Conservation (phyloP, 805 yeast genomes). For the Suhomyces faveliae region DNA sequence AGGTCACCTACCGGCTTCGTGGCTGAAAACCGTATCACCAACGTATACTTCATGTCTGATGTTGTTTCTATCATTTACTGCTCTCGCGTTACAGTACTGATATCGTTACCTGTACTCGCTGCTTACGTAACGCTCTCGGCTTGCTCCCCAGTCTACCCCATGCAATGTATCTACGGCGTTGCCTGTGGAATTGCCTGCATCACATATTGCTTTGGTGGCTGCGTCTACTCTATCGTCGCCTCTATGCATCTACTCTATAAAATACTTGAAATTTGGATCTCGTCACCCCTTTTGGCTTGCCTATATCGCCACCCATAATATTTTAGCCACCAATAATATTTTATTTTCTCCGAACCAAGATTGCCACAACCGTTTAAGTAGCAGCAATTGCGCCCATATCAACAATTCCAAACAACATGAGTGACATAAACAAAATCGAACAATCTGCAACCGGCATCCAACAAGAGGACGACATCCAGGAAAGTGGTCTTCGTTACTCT, state of each 20-base stretch:
- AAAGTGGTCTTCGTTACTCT: conserved; percentile 59
- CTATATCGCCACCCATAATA: neutral
- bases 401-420: conserved; percentile 1
- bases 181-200: too few species aligned
- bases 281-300: neutral
- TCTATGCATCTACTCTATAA: neutral
- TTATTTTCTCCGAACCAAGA: neutral
- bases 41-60: conserved; percentile 6
- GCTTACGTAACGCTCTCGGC: neutral
- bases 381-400: neutral
- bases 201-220: too few species aligned
- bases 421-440: conserved; percentile 5
- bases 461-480: conserved; percentile 15
- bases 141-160: neutral
- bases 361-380: neutral
- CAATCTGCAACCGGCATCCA: conserved; percentile 14
- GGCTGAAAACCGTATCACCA: conserved; percentile 29
- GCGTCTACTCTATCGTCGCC: neutral
- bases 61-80: neutral
- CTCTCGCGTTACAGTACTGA: neutral
- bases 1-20: conserved; percentile 23
- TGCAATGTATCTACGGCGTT: too few species aligned
- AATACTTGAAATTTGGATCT: neutral
- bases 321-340: too few species aligned
- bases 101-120: too few species aligned